Conservation (phyloP, 2,329 filamentous ascomycete species). For the Dissoconium aciculare region DNA sequence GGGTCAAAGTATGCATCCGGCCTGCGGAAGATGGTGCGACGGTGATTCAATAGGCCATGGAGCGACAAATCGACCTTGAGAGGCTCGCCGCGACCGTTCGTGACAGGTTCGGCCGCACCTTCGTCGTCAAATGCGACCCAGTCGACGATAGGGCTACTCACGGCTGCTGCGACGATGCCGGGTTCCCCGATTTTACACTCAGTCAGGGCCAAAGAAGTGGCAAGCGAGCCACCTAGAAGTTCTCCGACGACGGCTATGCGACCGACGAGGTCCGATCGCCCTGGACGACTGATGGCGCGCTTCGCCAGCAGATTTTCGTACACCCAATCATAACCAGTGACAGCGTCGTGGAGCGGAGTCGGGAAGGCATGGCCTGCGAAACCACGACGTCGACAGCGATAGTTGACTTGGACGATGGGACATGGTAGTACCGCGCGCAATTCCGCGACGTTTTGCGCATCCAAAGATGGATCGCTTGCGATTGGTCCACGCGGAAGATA, state of each 20-base stretch:
- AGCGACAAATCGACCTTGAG: slow-evolving; percentile 5
- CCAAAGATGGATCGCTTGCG: slow-evolving; percentile 16
- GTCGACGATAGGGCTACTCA: slow-evolving; percentile 35
- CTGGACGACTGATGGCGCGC: slow-evolving; percentile 14
- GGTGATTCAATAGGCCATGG: slow-evolving; percentile 19
- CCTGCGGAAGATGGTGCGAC: slow-evolving; percentile 28
- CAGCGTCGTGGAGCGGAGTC: slow-evolving; percentile 33
- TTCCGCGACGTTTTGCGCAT: slow-evolving; percentile 20
- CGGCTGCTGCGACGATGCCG: slow-evolving; percentile 31
- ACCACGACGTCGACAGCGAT: slow-evolving; percentile 27
- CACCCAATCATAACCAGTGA: slow-evolving; percentile 35
- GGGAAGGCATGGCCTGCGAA: slow-evolving; percentile 29
- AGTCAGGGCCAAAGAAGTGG: slow-evolving; percentile 35
- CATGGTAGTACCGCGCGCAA: slow-evolving; percentile 26
- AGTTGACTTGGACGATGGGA: slow-evolving; percentile 32
- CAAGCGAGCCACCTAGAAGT: slow-evolving; percentile 34
- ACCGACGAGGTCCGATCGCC: slow-evolving; percentile 17
- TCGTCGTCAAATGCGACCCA: slow-evolving; percentile 27
- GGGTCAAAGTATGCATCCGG: slow-evolving; percentile 34
- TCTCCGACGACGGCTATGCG: slow-evolving; percentile 34
- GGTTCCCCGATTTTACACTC: slow-evolving; percentile 30
- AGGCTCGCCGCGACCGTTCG: background rate
- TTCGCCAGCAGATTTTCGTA: slow-evolving; percentile 24
- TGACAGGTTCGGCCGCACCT: too few species aligned
- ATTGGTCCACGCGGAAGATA: slow-evolving; percentile 32